Conservation (phyloP, 768 basidiomycete species). For the Chalciporus piperatus region DNA sequence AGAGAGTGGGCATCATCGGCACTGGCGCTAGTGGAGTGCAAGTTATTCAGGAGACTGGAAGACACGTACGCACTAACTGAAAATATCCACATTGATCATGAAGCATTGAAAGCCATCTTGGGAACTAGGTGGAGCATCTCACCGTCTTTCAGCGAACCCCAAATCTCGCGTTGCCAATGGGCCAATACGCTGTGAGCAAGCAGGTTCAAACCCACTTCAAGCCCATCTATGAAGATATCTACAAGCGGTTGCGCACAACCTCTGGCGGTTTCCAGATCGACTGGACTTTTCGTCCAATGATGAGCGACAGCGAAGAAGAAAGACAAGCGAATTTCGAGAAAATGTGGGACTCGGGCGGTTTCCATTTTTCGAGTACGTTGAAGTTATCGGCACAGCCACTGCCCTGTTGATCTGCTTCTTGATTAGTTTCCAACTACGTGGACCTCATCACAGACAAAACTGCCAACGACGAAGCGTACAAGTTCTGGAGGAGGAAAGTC, state of each 20-base stretch:
- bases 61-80: conserved; percentile 2
- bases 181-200: conserved; percentile 1
- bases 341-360: conserved; percentile 8
- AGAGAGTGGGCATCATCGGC: conserved; percentile 13
- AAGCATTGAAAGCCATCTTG: neutral
- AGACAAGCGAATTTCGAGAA: conserved; percentile 9
- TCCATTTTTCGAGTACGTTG: conserved; percentile 1
- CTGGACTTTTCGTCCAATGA: neutral
- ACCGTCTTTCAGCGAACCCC: conserved; percentile 18
- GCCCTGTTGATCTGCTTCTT: neutral
- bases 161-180: conserved; percentile 12
- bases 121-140: conserved; percentile 7
- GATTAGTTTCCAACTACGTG: conserved; percentile 7
- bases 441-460: neutral
- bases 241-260: conserved; percentile 1
- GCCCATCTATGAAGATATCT: conserved; percentile 8
- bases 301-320: conserved; percentile 6
- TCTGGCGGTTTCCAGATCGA: neutral
- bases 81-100: neutral
- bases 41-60: conserved; percentile 11
- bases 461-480: conserved; percentile 4
- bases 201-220: conserved; percentile 11
- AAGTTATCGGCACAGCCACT: neutral
- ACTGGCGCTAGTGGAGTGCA: conserved; percentile 16
- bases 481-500: conserved; percentile 16